phyloP scores from a whole-genome alignment of 192 early-diverging fungal species.

The Umbelopsis sp. region DNA sequence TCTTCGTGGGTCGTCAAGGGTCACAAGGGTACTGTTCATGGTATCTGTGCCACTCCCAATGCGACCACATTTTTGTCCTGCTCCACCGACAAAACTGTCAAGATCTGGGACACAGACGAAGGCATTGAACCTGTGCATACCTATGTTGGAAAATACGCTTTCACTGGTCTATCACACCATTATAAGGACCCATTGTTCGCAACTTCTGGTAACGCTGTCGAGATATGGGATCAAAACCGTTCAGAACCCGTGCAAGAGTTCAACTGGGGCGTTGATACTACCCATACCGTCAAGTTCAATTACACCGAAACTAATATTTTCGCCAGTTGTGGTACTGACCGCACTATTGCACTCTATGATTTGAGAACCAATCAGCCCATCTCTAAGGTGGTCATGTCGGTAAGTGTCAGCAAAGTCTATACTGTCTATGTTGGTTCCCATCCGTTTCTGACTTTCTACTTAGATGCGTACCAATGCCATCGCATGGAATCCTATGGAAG shows the following conservation, averaged over 20 bases:
- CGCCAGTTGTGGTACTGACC: conserved; percentile 91
- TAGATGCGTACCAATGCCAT: conserved; percentile 93
- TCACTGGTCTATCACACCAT: conserved; percentile 91
- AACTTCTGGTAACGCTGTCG: conserved; percentile 83
- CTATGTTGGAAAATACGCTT: conserved; percentile 76
- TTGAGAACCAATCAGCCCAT: conserved; percentile 86
- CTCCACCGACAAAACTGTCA: conserved; percentile 91
- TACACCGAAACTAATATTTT: conserved; percentile 94
- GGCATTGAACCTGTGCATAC: conserved; percentile 66
- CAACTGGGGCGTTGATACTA: conserved; percentile 94
- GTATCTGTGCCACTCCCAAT: conserved; percentile 73
- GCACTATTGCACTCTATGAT: conserved; percentile 94
- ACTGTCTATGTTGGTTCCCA: neutral
- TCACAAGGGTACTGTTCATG: conserved; percentile 88
- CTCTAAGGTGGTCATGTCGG: conserved; percentile 79
- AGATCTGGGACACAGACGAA: conserved; percentile 82
- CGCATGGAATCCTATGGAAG: conserved; percentile 99
- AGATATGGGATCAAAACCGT: conserved; percentile 92
- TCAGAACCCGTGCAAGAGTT: conserved; percentile 84
- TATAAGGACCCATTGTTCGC: conserved; percentile 83
- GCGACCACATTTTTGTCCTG: conserved; percentile 83
- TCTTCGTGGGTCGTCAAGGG: conserved; percentile 76
- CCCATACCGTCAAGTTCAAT: conserved; percentile 94
- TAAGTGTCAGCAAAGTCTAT: conserved; percentile 34
- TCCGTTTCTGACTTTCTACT: neutral